Percentiles rank a stretch among this genome's conserved stretches.
phyloP scores from a whole-genome alignment of 2,329 filamentous ascomycete genomes.

The Juglanconis sp. region DNA sequence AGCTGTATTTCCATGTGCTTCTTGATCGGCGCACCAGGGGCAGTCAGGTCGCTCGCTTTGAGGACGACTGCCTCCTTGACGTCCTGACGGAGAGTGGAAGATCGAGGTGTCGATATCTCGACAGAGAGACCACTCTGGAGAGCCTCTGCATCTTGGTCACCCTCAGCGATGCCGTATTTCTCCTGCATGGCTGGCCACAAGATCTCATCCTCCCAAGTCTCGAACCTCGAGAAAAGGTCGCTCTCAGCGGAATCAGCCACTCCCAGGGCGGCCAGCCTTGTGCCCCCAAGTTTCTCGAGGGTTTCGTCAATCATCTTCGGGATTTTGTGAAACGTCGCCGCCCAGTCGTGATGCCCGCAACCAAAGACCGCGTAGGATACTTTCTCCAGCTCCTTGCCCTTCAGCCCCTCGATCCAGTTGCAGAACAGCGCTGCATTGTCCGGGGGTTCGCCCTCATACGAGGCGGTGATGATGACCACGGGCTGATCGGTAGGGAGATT shows the following conservation, averaged over 20 bases:
- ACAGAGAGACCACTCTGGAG: slow-evolving; percentile 36
- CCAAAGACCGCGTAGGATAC: slow-evolving; percentile 67
- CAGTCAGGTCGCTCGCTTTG: slow-evolving; percentile 46
- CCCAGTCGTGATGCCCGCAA: slow-evolving; percentile 56
- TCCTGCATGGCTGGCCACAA: slow-evolving; percentile 46
- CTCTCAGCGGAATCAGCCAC: slow-evolving; percentile 55
- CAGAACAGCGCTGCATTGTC: slow-evolving; percentile 69
- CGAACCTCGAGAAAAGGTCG: slow-evolving; percentile 62
- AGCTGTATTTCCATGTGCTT: slow-evolving; percentile 64
- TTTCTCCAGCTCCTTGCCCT: slow-evolving; percentile 46
- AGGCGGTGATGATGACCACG: slow-evolving; percentile 63
- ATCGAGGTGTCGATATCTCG: slow-evolving; percentile 49
- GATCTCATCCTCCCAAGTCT: slow-evolving; percentile 58
- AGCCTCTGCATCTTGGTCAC: not conserved
- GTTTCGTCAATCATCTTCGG: slow-evolving; percentile 58
- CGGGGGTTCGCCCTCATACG: slow-evolving; percentile 69
- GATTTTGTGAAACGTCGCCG: slow-evolving; percentile 61
- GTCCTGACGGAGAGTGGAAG: slow-evolving; percentile 55
- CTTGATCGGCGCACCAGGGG: slow-evolving; percentile 52
- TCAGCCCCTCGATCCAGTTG: slow-evolving; percentile 57
- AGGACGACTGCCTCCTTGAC: slow-evolving; percentile 58
- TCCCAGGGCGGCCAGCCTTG: slow-evolving; percentile 46
- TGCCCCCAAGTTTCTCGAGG: slow-evolving; percentile 44
- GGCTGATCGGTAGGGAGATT: slow-evolving; percentile 59
- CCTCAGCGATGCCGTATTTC: slow-evolving; percentile 24